Conservation (phyloP, 495 filamentous ascomycete genomes). For the Haplographium delicatum region DNA sequence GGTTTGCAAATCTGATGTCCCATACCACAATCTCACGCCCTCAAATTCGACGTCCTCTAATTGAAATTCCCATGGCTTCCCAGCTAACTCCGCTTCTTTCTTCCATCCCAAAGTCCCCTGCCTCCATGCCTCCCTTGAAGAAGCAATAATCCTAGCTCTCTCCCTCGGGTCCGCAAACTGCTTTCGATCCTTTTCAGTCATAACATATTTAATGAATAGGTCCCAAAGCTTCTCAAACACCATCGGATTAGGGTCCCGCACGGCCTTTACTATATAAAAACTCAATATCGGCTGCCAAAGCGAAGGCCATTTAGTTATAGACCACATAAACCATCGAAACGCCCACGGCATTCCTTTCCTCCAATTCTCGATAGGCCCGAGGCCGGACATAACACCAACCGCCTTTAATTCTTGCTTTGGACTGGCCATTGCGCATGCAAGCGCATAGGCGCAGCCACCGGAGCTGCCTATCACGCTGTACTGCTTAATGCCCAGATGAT, state of each 20-base stretch:
- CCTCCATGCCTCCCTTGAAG: too few relatives aligned
- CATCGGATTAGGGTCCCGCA: background rate
- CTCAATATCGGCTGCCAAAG: background rate
- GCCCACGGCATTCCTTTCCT: background rate
- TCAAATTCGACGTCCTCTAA: background rate
- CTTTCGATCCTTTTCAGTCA: too few relatives aligned
- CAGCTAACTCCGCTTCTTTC: background rate
- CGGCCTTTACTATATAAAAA: background rate
- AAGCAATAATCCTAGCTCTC: background rate
- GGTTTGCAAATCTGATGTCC: background rate
- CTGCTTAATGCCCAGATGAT: background rate
- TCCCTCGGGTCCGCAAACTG: too few relatives aligned
- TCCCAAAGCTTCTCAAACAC: background rate
- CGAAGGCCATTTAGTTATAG: too few relatives aligned
- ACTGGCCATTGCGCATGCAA: conserved; percentile 1
- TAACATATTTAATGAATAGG: conserved; percentile 4
- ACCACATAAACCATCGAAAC: background rate
- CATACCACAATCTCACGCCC: conserved; percentile 3
- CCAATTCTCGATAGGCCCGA: background rate
- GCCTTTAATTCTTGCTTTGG: background rate
- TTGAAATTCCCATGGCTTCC: background rate
- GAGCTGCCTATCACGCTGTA: background rate
- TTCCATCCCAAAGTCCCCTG: background rate
- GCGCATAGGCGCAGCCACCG: background rate
- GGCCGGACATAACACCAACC: background rate